These are phyloP conservation scores for Saitozyma podzolica DNA, from an alignment of 768 basidiomycete species.

Conservation along the genomic window DNA sequence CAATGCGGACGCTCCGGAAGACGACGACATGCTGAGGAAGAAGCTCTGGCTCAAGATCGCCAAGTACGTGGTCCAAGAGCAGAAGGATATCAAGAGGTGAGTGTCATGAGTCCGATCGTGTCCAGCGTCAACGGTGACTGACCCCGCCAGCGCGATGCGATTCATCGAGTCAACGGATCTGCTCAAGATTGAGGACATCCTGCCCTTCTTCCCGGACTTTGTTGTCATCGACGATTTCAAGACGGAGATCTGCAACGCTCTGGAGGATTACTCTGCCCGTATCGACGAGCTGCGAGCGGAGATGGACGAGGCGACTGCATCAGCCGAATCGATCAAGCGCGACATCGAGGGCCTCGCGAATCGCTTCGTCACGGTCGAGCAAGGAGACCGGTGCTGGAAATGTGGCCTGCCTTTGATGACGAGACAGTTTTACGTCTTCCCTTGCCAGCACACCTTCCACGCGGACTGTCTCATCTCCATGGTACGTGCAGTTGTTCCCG, in stretches of 20 bases:
- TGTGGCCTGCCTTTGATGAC: slow-evolving; percentile 71
- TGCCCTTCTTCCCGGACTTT: slow-evolving; percentile 99
- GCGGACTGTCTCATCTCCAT: slow-evolving; percentile 93
- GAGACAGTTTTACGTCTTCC: slow-evolving; percentile 97
- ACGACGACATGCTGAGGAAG: slow-evolving; percentile 80
- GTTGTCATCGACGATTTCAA: slow-evolving; percentile 99
- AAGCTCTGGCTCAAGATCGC: slow-evolving; percentile 98
- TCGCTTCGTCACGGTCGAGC: slow-evolving; percentile 88
- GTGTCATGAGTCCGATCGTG: slow-evolving; percentile 48
- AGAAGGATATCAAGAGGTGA: slow-evolving; percentile 96
- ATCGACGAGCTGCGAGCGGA: slow-evolving; percentile 86
- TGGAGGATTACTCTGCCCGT: slow-evolving; percentile 89
- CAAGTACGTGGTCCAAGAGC: slow-evolving; percentile 96
- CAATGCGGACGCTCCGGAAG: slow-evolving; percentile 92
- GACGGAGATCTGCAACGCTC: slow-evolving; percentile 91
- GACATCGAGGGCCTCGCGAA: slow-evolving; percentile 82
- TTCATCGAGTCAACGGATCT: slow-evolving; percentile 93
- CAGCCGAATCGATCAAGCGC: slow-evolving; percentile 87
- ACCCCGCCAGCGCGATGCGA: slow-evolving; percentile 75
- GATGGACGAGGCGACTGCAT: slow-evolving; percentile 93
- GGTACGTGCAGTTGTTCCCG: slow-evolving; percentile 56
- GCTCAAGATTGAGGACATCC: slow-evolving; percentile 96
- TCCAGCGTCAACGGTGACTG: slow-evolving; percentile 3
- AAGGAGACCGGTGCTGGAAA: slow-evolving; percentile 78
- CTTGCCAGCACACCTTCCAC: slow-evolving; percentile 96